These are phyloP conservation scores for Emergomyces pasteurianus DNA, from an alignment of 2,329 filamentous ascomycete genomes.

Conservation along the genomic window DNA sequence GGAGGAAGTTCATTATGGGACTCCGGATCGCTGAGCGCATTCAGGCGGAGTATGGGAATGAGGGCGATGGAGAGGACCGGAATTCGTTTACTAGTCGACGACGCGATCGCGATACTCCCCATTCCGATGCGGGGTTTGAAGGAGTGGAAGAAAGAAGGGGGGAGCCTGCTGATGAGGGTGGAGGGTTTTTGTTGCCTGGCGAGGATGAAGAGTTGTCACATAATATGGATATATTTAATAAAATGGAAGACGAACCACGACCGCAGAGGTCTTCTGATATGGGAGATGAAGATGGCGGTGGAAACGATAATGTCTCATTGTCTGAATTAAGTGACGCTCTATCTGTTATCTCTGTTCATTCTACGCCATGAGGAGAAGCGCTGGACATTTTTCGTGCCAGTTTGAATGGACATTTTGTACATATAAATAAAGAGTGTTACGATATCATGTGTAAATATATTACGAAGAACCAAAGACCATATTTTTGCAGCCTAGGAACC, in stretches of 20 bases:
- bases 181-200: constrained; percentile 21
- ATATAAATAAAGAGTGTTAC: background rate
- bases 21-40: constrained; percentile 71
- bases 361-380: background rate
- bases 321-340: constrained; percentile 8
- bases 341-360: constrained; percentile 1
- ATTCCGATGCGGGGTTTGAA: constrained; percentile 1
- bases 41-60: constrained; percentile 57
- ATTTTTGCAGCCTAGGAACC: background rate
- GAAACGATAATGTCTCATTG: background rate
- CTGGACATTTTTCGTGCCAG: background rate
- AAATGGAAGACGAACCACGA: background rate
- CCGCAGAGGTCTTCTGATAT: background rate
- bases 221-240: background rate
- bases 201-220: constrained; percentile 14
- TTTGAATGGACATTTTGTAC: background rate
- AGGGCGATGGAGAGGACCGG: constrained; percentile 13
- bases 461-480: background rate
- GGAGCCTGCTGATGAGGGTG: constrained; percentile 13
- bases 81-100: constrained; percentile 25
- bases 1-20: constrained; percentile 81
- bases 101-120: background rate
- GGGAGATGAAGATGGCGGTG: background rate
- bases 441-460: background rate
- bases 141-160: background rate